A percentile compares a stretch with the other conserved stretches of the same genome.
Conservation (phyloP, 1,284 basidiomycete genomes). For the Moesziomyces sp. region DNA sequence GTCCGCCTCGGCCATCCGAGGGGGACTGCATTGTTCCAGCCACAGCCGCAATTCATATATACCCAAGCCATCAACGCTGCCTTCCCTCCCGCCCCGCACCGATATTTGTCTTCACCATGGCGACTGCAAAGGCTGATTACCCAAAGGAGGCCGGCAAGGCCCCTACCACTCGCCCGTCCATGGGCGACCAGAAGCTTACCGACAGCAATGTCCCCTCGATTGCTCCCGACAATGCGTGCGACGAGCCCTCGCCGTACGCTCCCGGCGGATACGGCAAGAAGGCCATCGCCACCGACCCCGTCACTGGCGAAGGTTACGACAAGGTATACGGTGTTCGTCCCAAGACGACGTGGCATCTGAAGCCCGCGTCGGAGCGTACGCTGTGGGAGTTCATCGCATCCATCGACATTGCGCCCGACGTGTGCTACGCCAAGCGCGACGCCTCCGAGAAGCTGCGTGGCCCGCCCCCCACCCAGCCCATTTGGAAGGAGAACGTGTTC, state of each 20-base stretch:
- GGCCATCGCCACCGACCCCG: constrained; percentile 53
- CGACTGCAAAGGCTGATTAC: constrained; percentile 13
- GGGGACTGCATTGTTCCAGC: not conserved
- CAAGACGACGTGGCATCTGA: constrained; percentile 63
- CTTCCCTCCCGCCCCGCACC: not conserved
- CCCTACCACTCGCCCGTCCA: constrained; percentile 30
- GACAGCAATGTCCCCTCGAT: constrained; percentile 44
- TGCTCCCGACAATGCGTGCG: constrained; percentile 60
- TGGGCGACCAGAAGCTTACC: constrained; percentile 50
- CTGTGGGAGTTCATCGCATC: constrained; percentile 60
- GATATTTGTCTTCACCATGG: constrained; percentile 16
- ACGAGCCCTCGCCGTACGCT: constrained; percentile 57
- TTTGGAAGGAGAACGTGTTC: constrained; percentile 57
- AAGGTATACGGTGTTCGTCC: constrained; percentile 62
- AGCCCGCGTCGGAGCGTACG: constrained; percentile 48
- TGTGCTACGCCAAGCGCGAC: constrained; percentile 48
- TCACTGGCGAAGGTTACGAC: constrained; percentile 53
- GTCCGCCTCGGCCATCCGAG: not conserved
- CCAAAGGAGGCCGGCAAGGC: constrained; percentile 44
- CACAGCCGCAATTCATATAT: constrained; percentile 16
- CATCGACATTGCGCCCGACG: constrained; percentile 54
- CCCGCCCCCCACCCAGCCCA: constrained; percentile 52
- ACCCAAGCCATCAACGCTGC: constrained; percentile 2
- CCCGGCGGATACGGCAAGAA: constrained; percentile 55
- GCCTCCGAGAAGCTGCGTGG: constrained; percentile 42